Evolutionary conservation across 2,329 filamentous ascomycete species (phyloP), one percentile per base, ranked within the genome.

Genomic region (Simplicillium sp.): DNA sequence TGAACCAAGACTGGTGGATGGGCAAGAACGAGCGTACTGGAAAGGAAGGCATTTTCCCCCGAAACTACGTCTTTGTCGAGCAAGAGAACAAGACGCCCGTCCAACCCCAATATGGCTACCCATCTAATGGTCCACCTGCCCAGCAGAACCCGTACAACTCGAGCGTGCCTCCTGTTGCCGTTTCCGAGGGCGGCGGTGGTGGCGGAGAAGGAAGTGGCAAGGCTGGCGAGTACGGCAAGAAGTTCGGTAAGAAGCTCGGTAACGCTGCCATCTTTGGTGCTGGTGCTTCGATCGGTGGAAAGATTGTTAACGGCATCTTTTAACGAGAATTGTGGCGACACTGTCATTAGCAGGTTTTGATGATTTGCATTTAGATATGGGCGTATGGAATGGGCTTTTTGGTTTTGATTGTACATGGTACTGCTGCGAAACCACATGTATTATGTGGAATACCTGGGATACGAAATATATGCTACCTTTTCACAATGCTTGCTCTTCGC

Each of bases 1-100:
- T 95, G 83, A 97, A 97, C 64, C 79, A 82, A 47, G 89, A 97
- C 64, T 97, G 90, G 90, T 96, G 88, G 87, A 82, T 87, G 71
- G 90, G 90, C 50, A 78, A 77, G 52, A 95, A 94, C 64, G 70
- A 82, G 55, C 80, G 87, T 40, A 94, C 88, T 8, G 83, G 83
- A 42, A 67, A 77, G 50, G 87, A 94, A 65, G 90, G 90, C 53
- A 95, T 97, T 59, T 97, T 97, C 73, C 90, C 90, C n/a, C 78
- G 83, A 51, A 87, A 77, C 59, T 97, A 97, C 58, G 89, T 94
- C 47, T 69, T 86, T 39, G 65, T 84, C 39, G 80, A 89, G 51
- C 72, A 83, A 50, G 80, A 83, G 60, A 57, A 56, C 48, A 62
- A 70, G 52, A 51, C 61, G 56, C 44, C 65, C 58, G 37, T 53